phyloP scores from a whole-genome alignment of 2,329 filamentous ascomycete species.

The Fusarium setosum region DNA sequence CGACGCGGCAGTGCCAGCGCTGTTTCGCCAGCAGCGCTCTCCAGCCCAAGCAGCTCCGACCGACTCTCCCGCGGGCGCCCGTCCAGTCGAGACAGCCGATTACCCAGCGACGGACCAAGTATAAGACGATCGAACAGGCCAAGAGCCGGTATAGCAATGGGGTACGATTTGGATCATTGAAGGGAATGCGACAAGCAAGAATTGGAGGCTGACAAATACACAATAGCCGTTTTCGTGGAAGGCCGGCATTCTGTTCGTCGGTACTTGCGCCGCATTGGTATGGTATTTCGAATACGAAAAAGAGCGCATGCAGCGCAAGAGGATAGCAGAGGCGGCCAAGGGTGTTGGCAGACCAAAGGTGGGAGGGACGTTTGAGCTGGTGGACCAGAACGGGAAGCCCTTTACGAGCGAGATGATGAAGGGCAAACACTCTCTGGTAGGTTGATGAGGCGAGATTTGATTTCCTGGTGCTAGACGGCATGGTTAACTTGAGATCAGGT shows the following conservation, averaged over 20 bases:
- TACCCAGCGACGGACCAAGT: slow-evolving; percentile 54
- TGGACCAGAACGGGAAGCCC: slow-evolving; percentile 82
- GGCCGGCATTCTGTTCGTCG: slow-evolving; percentile 86
- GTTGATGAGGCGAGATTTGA: slow-evolving; percentile 42
- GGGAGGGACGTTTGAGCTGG: slow-evolving; percentile 84
- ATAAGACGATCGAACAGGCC: slow-evolving; percentile 68
- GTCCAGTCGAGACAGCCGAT: slow-evolving; percentile 49
- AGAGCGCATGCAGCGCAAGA: slow-evolving; percentile 86
- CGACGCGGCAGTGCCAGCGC: slow-evolving; percentile 54
- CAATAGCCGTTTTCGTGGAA: slow-evolving; percentile 91
- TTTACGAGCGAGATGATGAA: slow-evolving; percentile 86
- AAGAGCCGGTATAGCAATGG: slow-evolving; percentile 69
- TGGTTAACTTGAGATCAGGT: slow-evolving; percentile 65
- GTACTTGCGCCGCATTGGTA: slow-evolving; percentile 80
- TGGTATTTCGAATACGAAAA: slow-evolving; percentile 97
- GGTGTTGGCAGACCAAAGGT: slow-evolving; percentile 94
- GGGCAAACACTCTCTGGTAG: slow-evolving; percentile 84
- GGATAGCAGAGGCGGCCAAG: slow-evolving; percentile 91
- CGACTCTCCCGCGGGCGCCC: slow-evolving; percentile 45
- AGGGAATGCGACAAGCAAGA: not conserved
- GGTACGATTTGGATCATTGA: slow-evolving; percentile 49
- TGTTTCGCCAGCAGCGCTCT: slow-evolving; percentile 53
- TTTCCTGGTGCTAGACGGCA: not conserved
- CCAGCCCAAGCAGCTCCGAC: slow-evolving; percentile 50
- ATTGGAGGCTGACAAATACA: slow-evolving; percentile 40